phyloP scores from a whole-genome alignment of 2,329 filamentous ascomycete species.

The Aspergillus uvarum region DNA sequence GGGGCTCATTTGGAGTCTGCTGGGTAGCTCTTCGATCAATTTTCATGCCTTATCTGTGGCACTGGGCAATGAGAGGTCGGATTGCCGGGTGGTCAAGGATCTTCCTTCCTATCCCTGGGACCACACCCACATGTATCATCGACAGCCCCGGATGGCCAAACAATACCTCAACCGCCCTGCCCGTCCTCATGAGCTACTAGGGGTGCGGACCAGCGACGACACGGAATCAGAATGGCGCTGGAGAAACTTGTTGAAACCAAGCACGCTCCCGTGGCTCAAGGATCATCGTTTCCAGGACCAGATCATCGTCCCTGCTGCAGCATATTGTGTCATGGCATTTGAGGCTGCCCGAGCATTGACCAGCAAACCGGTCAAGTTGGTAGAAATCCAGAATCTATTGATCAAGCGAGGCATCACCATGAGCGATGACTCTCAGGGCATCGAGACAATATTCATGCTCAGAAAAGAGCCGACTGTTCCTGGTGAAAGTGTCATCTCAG shows the following conservation, averaged over 20 bases:
- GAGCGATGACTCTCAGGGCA: too few relatives aligned
- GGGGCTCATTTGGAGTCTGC: slow-evolving; percentile 20
- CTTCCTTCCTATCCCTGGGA: slow-evolving; percentile 23
- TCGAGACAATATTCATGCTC: too few relatives aligned
- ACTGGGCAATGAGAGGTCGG: too few relatives aligned
- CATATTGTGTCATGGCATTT: too few relatives aligned
- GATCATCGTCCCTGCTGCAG: too few relatives aligned
- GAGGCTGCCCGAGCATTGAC: too few relatives aligned
- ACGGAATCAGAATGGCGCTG: not conserved
- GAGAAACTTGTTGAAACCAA: not conserved
- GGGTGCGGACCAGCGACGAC: too few relatives aligned
- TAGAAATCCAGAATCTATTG: too few relatives aligned
- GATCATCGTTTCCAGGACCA: not conserved
- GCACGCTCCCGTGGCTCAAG: not conserved
- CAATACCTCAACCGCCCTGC: not conserved
- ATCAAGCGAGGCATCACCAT: too few relatives aligned
- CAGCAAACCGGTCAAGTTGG: too few relatives aligned
- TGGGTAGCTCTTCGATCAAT: slow-evolving; percentile 13
- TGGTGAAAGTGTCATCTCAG: too few relatives aligned
- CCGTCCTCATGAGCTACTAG: not conserved
- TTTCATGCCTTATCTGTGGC: slow-evolving; percentile 2
- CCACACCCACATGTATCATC: slow-evolving; percentile 16
- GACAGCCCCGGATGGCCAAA: slow-evolving; percentile 13
- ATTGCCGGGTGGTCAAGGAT: slow-evolving; percentile 5
- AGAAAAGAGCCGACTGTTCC: too few relatives aligned